Percentiles rank a stretch among this genome's conserved stretches.
phyloP scores from a whole-genome alignment of 345 rosid genomes.

The Streptanthus diversifolius region DNA sequence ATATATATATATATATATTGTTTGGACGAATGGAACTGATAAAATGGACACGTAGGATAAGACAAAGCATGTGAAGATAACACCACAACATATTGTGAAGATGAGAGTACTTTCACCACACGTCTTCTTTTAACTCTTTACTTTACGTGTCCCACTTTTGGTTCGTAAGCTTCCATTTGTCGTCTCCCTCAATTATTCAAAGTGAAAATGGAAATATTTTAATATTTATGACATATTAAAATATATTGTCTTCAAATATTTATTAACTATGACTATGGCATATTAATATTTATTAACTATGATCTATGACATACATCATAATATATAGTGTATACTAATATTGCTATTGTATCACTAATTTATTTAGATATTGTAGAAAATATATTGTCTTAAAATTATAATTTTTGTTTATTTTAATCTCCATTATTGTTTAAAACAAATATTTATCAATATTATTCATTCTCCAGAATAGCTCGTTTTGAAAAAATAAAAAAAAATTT shows the following conservation, averaged over 20 bases:
- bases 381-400: not conserved
- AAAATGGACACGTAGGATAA: conserved; percentile 20
- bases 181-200: not conserved
- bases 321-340: not conserved
- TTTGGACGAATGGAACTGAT: conserved; percentile 10
- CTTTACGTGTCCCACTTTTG: conserved; percentile 30
- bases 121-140: conserved; percentile 19
- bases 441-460: not conserved
- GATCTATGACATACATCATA: too few species aligned
- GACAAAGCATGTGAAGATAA: conserved; percentile 27
- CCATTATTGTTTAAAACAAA: not conserved
- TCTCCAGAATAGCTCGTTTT: not conserved
- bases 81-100: conserved; percentile 22
- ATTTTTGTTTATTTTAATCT: too few species aligned
- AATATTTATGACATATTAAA: too few species aligned
- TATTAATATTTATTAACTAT: too few species aligned
- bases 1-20: too few species aligned
- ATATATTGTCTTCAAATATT: too few species aligned
- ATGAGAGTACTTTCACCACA: conserved; percentile 21
- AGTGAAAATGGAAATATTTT: not conserved
- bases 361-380: not conserved
- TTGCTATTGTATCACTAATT: too few species aligned
- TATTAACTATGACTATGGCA: too few species aligned
- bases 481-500: too few species aligned
- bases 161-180: conserved; percentile 21